These are phyloP conservation scores for Lenzites betulinus DNA, from an alignment of 768 basidiomycete genomes.

Conservation along the genomic window DNA sequence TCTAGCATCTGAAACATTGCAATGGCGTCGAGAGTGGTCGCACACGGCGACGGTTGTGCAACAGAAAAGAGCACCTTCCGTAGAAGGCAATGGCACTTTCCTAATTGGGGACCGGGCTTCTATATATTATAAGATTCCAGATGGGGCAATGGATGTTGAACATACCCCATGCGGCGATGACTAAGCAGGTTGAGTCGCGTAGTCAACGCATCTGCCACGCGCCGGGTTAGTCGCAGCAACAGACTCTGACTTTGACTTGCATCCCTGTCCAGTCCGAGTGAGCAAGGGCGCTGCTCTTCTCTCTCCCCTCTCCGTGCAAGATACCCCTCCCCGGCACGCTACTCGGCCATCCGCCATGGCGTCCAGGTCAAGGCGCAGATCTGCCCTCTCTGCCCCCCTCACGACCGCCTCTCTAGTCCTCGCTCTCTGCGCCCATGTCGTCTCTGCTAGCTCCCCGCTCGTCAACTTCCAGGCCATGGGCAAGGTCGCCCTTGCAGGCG, in stretches of 20 bases:
- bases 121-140: too few relatives aligned
- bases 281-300: too few relatives aligned
- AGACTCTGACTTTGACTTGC: background rate
- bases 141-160: too few relatives aligned
- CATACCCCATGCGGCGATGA: too few relatives aligned
- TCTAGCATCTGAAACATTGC: too few relatives aligned
- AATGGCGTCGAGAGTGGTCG: too few relatives aligned
- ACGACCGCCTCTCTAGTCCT: constrained; percentile 28
- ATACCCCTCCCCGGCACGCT: constrained; percentile 20
- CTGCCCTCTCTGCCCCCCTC: constrained; percentile 12
- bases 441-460: constrained; percentile 30
- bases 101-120: too few relatives aligned
- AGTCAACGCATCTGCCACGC: constrained; percentile 18
- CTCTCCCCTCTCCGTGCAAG: constrained; percentile 13
- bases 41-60: too few relatives aligned
- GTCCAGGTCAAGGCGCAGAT: constrained; percentile 21
- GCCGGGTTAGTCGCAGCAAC: background rate
- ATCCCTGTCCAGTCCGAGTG: too few relatives aligned
- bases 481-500: constrained; percentile 82
- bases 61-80: too few relatives aligned
- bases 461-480: constrained; percentile 63
- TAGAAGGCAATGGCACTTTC: too few relatives aligned
- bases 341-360: constrained; percentile 5
- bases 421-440: constrained; percentile 35
- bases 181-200: constrained; percentile 19